Evolutionary conservation across 2,329 filamentous ascomycete species (phyloP).

Genomic region (Pleochaeta shiraiana): DNA sequence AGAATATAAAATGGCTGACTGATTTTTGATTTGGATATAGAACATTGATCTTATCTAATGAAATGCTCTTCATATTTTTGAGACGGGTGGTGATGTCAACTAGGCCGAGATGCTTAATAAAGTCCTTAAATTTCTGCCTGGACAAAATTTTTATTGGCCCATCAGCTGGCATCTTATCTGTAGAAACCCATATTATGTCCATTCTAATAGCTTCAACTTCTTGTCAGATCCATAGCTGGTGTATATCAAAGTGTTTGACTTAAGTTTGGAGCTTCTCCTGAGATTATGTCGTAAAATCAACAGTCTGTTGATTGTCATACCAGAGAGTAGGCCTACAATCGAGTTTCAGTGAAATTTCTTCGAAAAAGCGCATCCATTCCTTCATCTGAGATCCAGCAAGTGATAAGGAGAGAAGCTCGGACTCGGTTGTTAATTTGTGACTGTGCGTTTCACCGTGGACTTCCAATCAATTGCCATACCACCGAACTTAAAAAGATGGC

Average conservation of each 20-base stretch:
- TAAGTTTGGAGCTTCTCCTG: neutral
- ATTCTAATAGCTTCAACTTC: neutral
- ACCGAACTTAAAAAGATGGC: neutral
- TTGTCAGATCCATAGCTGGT: neutral
- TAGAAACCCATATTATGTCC: neutral
- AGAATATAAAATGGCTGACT: neutral
- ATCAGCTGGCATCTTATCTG: conserved; percentile 2
- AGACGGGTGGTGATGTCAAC: neutral
- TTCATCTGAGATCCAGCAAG: neutral
- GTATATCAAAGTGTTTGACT: conserved; percentile 1
- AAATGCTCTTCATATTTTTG: neutral
- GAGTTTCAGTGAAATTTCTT: neutral
- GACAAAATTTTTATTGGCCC: neutral
- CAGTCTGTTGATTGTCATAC: neutral
- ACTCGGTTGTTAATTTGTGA: neutral
- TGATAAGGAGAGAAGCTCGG: neutral
- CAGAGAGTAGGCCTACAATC: neutral
- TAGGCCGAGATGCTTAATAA: neutral
- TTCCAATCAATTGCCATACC: conserved; percentile 1
- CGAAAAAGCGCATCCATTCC: neutral
- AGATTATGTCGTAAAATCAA: neutral
- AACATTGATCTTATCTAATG: neutral
- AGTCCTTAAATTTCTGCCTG: conserved; percentile 4
- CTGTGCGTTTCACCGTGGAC: neutral
- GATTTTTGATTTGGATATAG: neutral